Evolutionary conservation across 805 yeast species (phyloP).

Genomic region (Ogataea methylovora): DNA sequence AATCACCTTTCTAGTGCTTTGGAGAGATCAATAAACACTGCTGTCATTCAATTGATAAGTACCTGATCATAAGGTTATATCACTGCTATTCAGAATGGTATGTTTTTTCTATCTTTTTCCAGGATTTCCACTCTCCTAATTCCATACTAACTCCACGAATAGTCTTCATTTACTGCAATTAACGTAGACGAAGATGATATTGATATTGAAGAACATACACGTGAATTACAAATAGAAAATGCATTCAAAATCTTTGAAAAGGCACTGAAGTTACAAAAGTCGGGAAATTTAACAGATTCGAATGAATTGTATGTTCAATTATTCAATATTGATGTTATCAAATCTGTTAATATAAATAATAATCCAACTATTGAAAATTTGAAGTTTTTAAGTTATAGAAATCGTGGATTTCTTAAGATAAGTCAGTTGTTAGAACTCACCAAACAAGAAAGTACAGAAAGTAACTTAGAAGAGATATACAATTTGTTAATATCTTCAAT

Average conservation of each 20-base stretch:
- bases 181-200: constrained; percentile 71
- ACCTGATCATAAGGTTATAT: no score
- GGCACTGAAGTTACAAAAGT: constrained; percentile 60
- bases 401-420: constrained; percentile 68
- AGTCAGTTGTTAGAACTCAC: constrained; percentile 22
- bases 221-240: constrained; percentile 86
- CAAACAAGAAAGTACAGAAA: constrained; percentile 1
- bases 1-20: no score
- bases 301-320: constrained; percentile 49
- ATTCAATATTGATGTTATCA: constrained; percentile 62
- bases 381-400: constrained; percentile 72
- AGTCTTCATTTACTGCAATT: constrained; percentile 73
- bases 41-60: no score
- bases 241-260: constrained; percentile 68
- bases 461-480: constrained; percentile 1
- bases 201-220: constrained; percentile 82
- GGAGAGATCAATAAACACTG: no score
- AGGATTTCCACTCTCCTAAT: no score
- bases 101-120: no score
- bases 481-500: constrained; percentile 24
- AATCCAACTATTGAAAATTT: constrained; percentile 66
- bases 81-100: no score
- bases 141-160: not conserved
- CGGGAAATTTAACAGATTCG: constrained; percentile 40
- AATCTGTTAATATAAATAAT: constrained; percentile 29